Conservation (phyloP, 495 filamentous ascomycete genomes). For the Aspergillus sparsus region DNA sequence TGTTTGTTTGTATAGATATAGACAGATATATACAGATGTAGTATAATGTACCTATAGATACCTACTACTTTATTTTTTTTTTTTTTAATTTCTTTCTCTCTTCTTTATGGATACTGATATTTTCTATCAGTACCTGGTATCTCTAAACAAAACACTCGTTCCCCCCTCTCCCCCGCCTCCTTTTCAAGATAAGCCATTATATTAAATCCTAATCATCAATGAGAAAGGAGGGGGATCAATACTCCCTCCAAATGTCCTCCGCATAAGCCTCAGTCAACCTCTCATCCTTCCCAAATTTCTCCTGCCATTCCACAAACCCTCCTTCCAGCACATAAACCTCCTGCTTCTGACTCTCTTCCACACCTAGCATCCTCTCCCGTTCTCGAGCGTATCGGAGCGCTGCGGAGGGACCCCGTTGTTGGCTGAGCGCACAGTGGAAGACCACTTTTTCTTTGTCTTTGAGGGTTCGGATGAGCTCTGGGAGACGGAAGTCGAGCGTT, state of each 20-base stretch:
- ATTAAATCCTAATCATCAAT: constrained; percentile 14
- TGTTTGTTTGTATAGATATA: neutral
- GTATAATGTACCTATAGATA: neutral
- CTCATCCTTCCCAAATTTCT: constrained; percentile 75
- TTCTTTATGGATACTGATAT: neutral
- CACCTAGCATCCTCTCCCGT: constrained; percentile 37
- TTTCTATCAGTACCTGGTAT: neutral
- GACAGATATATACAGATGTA: neutral
- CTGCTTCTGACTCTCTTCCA: constrained; percentile 53
- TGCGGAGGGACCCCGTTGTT: constrained; percentile 65
- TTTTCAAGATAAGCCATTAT: constrained; percentile 12
- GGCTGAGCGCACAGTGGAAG: constrained; percentile 94
- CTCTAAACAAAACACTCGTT: too few species aligned
- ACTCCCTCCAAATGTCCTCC: constrained; percentile 81
- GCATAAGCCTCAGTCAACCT: constrained; percentile 81
- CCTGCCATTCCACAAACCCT: constrained; percentile 92
- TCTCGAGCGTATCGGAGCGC: constrained; percentile 48
- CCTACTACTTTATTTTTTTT: neutral
- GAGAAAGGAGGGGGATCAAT: constrained; percentile 27
- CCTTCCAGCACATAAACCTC: constrained; percentile 79
- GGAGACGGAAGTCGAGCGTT: constrained; percentile 71
- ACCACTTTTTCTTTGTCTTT: constrained; percentile 78
- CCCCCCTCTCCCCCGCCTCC: too few species aligned
- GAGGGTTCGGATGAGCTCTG: constrained; percentile 78
- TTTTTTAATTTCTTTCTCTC: neutral